Evolutionary conservation across 306 rosid genomes (phyloP).

Genomic region (Dalbergia cultrata): DNA sequence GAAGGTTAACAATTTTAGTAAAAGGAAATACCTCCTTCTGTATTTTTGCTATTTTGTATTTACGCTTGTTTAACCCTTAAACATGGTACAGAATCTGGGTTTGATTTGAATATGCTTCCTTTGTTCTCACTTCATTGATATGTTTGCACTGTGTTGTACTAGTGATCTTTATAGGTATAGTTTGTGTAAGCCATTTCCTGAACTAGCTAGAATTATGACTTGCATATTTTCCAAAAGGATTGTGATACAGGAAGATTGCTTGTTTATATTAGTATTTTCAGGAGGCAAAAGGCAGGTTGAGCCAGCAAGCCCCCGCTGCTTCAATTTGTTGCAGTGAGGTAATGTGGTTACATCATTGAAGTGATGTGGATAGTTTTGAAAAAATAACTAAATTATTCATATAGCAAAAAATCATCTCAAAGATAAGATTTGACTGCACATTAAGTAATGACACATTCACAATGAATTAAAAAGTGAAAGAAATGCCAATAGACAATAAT

Average conservation of each 20-base stretch:
- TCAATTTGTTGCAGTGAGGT: not conserved
- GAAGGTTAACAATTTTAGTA: conserved; percentile 66
- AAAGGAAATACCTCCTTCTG: conserved; percentile 12
- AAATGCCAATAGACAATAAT: not conserved
- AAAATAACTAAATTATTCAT: not conserved
- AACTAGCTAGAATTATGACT: conserved; percentile 22
- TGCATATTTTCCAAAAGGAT: conserved; percentile 23
- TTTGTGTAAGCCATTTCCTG: conserved; percentile 27
- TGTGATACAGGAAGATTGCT: conserved; percentile 29
- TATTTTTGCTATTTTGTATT: not conserved
- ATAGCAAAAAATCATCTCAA: not conserved
- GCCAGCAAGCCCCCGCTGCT: not conserved
- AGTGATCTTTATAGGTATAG: conserved; percentile 36
- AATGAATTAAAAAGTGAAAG: not conserved
- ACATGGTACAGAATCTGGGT: conserved; percentile 22
- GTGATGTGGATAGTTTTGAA: not conserved
- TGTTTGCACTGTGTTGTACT: conserved; percentile 35
- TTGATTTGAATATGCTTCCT: conserved; percentile 26
- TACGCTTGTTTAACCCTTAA: conserved; percentile 33
- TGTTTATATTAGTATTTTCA: conserved; percentile 6
- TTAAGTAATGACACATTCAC: not conserved
- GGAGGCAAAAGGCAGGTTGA: conserved; percentile 8
- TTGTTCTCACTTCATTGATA: conserved; percentile 22
- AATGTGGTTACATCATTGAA: not conserved
- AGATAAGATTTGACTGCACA: not conserved